Evolutionary conservation across 441 rosid species (phyloP).

Genomic region (Kokia cookei): DNA sequence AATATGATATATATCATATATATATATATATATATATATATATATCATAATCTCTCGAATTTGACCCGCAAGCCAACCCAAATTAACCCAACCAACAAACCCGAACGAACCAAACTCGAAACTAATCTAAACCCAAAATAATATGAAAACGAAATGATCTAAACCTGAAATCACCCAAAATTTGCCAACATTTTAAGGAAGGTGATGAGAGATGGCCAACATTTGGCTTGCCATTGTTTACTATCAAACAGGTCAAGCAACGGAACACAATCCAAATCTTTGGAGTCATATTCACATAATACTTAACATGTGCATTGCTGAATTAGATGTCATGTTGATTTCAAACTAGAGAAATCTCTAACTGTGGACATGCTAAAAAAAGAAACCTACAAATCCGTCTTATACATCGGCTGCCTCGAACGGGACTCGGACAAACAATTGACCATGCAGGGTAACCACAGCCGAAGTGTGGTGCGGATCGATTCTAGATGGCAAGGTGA

Average conservation of each 20-base stretch:
- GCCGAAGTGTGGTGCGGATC: conserved; percentile 93
- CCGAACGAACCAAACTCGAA: too few relatives aligned
- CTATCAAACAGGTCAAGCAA: not conserved
- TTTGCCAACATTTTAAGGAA: not conserved
- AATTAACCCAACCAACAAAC: too few relatives aligned
- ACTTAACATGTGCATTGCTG: not conserved
- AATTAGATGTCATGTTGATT: too few relatives aligned
- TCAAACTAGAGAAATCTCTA: not conserved
- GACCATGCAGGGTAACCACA: conserved; percentile 89
- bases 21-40: too few relatives aligned
- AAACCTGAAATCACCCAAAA: too few relatives aligned
- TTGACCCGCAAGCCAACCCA: too few relatives aligned
- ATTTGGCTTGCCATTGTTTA: not conserved
- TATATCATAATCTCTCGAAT: too few relatives aligned
- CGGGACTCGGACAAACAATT: conserved; percentile 88
- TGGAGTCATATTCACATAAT: not conserved
- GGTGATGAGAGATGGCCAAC: not conserved
- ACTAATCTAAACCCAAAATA: too few relatives aligned
- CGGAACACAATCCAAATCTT: not conserved
- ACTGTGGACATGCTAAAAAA: not conserved
- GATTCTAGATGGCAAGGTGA: conserved; percentile 78
- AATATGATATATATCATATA: too few relatives aligned
- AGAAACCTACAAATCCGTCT: not conserved
- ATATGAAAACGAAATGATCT: too few relatives aligned
- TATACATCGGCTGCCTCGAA: conserved; percentile 32